Evolutionary conservation across 179 eudicot genomes (phyloP), one percentile per base, ranked within the genome.

Genomic region (Patellifolia procumbens): DNA sequence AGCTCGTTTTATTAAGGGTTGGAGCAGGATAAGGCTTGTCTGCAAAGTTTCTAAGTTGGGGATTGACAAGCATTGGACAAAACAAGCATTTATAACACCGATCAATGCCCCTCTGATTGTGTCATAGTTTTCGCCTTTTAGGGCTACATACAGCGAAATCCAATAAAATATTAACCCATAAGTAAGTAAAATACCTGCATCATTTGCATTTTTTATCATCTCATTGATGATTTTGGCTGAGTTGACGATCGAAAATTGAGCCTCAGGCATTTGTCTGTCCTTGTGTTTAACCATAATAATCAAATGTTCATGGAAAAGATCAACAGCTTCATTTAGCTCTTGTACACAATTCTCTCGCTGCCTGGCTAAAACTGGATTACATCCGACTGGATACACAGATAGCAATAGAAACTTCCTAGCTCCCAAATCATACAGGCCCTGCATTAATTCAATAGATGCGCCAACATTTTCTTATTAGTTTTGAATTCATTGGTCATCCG

Each of bases 361-460:
- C 10, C 22, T 67, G 7, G 66, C 65, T 28, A 66, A 46, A 2
- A 20, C 31, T 12, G 89, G 89, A 48, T 68, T 75, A 75, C 88
- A 88, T 13, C 91, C 91, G 17, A 81, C 74, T 2, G 89, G 89
- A 58, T 83, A 68, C 11, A 83, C 62, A 10, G 84, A 82, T 58
- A 88, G 72, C 19, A 88, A 6, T 28, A 86, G 80, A 72, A 86
- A 86, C 46, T 83, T 88, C 43, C 89, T 80, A 20, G 83, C 91
- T 43, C 91, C 91, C 56, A 86, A 48, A 3, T 31, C 59, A 78
- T 88, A 83, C 63, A 87, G 20, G 22, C 37, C 75, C 89, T 87
- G 87, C 70, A 70, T 13, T 7, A 37, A 34, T 10, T 31, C 1
- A 29, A 13, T 10, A 17, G 0, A 13, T 62, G 13, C 31, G 8